Percentiles rank a stretch among this genome's conserved stretches.
phyloP scores from a whole-genome alignment of 2,329 filamentous ascomycete species.

The Xylariaceae sp. region DNA sequence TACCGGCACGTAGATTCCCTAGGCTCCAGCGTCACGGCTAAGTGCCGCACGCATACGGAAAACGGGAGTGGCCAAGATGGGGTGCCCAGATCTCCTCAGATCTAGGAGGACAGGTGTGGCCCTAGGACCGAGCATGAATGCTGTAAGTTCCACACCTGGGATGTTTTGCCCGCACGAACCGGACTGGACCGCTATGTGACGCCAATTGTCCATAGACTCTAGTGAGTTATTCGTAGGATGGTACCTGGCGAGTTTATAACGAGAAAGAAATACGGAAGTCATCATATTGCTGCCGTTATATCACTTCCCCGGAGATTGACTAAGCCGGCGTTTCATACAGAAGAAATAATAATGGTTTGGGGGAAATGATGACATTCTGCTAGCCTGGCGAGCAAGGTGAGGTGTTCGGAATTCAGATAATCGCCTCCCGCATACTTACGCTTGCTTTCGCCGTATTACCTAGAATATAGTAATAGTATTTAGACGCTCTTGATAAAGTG shows the following conservation, averaged over 20 bases:
- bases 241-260: neutral
- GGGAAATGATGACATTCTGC: too few species aligned
- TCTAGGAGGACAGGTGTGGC: conserved; percentile 4
- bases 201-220: neutral
- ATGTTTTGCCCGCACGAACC: conserved; percentile 2
- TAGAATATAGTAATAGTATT: too few species aligned
- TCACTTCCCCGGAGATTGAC: neutral
- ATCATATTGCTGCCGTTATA: neutral
- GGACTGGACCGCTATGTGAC: conserved; percentile 3
- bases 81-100: neutral
- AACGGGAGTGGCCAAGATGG: too few species aligned
- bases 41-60: too few species aligned
- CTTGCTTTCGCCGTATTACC: too few species aligned
- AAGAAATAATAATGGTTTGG: too few species aligned
- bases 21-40: neutral
- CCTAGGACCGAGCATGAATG: neutral
- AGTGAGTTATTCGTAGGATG: neutral
- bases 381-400: too few species aligned
- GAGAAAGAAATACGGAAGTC: neutral
- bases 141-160: conserved; percentile 11
- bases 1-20: neutral
- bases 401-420: too few species aligned
- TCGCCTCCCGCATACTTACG: too few species aligned
- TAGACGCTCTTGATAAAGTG: too few species aligned
- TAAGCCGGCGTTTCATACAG: too few species aligned